A percentile compares a stretch with the other conserved stretches of the same genome.
Evolutionary conservation across 352 stramenopile genomes (phyloP).

Genomic region (Thraustotheca clavata): DNA sequence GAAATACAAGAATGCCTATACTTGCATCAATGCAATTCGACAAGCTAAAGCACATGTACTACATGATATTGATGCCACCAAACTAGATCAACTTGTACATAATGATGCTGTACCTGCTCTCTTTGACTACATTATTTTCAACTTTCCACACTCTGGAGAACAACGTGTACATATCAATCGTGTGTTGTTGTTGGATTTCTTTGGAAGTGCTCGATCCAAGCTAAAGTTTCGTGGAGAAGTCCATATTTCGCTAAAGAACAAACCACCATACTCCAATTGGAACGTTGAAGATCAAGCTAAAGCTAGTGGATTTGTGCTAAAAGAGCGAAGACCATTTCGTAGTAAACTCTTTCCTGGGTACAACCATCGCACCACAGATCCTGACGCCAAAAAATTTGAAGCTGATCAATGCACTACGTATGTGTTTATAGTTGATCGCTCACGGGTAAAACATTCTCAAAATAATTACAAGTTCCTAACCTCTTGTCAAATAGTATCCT

Average conservation of each 20-base stretch:
- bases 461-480: background rate
- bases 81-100: conserved; percentile 44
- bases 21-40: conserved; percentile 52
- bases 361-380: conserved; percentile 81
- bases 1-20: conserved; percentile 72
- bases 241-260: conserved; percentile 81
- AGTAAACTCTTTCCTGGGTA: conserved; percentile 70
- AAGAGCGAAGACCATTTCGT: conserved; percentile 66
- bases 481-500: conserved; percentile 7
- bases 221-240: conserved; percentile 52
- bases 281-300: conserved; percentile 77
- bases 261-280: conserved; percentile 84
- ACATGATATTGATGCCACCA: conserved; percentile 77
- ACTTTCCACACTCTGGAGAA: conserved; percentile 83
- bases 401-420: conserved; percentile 75
- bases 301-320: conserved; percentile 58
- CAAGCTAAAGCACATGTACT: conserved; percentile 39
- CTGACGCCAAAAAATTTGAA: conserved; percentile 76
- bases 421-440: conserved; percentile 77
- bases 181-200: conserved; percentile 72
- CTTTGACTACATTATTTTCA: conserved; percentile 84
- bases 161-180: conserved; percentile 85
- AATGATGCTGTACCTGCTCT: conserved; percentile 29
- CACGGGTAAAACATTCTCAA: conserved; percentile 35
- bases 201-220: conserved; percentile 60